Conservation (phyloP, 306 rosid genomes). For the Cajanus cajan region DNA sequence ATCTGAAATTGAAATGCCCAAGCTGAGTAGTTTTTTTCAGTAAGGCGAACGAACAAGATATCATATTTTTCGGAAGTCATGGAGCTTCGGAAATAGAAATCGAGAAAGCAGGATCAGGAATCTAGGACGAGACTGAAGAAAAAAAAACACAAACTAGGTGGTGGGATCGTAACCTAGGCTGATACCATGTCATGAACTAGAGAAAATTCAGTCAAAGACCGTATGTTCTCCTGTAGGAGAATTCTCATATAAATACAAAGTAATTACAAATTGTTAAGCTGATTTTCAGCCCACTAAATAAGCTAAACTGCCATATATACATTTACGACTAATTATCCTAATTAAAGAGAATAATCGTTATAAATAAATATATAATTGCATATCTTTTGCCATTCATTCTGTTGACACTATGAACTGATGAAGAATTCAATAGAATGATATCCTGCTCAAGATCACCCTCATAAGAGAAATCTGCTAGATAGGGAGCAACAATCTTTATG, state of each 20-base stretch:
- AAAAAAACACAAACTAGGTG: not conserved
- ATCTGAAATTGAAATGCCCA: not conserved
- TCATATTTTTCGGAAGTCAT: not conserved
- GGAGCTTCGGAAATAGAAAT: not conserved
- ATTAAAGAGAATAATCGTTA: not conserved
- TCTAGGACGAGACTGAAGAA: not conserved
- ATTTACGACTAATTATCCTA: not conserved
- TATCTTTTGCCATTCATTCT: not conserved
- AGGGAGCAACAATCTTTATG: conserved; percentile 22
- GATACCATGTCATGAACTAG: not conserved
- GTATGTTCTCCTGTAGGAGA: not conserved
- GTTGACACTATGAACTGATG: not conserved
- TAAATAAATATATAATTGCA: too few relatives aligned
- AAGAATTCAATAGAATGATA: conserved; percentile 9
- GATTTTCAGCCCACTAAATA: not conserved
- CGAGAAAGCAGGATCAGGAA: not conserved
- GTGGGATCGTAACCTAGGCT: not conserved
- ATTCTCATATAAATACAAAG: not conserved
- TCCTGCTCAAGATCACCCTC: conserved; percentile 40
- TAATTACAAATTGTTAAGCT: not conserved
- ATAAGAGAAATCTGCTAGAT: conserved; percentile 37
- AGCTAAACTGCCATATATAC: not conserved
- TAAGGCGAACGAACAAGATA: not conserved
- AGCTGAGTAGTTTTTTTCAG: not conserved
- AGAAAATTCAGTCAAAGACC: not conserved